These are phyloP conservation scores for Colletotrichum chlorophyti DNA, from an alignment of 2,329 filamentous ascomycete species.

Conservation along the genomic window DNA sequence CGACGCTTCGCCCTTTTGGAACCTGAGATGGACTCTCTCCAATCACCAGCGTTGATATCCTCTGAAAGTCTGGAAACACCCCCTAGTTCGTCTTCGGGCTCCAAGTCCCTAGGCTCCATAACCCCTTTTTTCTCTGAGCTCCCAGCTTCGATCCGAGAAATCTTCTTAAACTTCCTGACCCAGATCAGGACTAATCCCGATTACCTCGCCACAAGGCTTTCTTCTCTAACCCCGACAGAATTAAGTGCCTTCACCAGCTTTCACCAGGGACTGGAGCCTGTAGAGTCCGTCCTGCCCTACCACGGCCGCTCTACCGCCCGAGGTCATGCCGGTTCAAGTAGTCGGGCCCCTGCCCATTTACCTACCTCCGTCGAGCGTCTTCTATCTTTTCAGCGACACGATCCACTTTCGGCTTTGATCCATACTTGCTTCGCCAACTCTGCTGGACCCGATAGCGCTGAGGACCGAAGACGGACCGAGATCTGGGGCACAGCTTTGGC, in stretches of 20 bases:
- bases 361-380: conserved; percentile 80
- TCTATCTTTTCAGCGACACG: conserved; percentile 86
- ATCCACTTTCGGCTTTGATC: conserved; percentile 83
- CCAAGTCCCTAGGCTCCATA: conserved; percentile 50
- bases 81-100: conserved; percentile 27
- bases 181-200: conserved; percentile 86
- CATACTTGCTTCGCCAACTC: conserved; percentile 91
- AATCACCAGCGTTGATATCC: conserved; percentile 55
- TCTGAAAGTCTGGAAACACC: conserved; percentile 26
- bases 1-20: conserved; percentile 75
- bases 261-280: conserved; percentile 78
- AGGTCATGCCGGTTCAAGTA: conserved; percentile 45
- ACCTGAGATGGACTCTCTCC: conserved; percentile 72
- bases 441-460: conserved; percentile 79
- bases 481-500: conserved; percentile 91
- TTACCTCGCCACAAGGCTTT: conserved; percentile 84
- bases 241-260: conserved; percentile 79
- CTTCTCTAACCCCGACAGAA: conserved; percentile 76
- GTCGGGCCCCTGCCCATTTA: conserved; percentile 42
- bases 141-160: conserved; percentile 75
- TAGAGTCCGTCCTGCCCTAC: conserved; percentile 82
- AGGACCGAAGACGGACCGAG: conserved; percentile 80
- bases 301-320: conserved; percentile 60
- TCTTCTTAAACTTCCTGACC: conserved; percentile 80
- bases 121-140: conserved; percentile 74